These are phyloP conservation scores for Chaetomium globosum DNA, from an alignment of 2,329 filamentous ascomycete species.

Conservation along the genomic window DNA sequence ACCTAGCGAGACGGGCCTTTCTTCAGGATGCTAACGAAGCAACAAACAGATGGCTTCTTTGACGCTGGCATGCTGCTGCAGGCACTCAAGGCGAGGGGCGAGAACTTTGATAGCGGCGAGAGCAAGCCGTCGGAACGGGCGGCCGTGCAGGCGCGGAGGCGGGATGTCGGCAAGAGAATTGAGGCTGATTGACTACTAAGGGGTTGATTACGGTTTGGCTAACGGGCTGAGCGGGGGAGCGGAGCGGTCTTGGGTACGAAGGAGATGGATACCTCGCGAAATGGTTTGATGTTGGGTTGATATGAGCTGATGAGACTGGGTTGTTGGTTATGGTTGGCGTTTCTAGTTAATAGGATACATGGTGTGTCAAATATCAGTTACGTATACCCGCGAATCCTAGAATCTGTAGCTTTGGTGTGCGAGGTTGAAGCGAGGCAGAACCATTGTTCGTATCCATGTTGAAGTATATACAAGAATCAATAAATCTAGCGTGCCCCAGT, in stretches of 20 bases:
- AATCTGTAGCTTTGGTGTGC: neutral
- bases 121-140: slow-evolving; percentile 61
- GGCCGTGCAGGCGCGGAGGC: slow-evolving; percentile 59
- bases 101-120: slow-evolving; percentile 55
- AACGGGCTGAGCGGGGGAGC: neutral
- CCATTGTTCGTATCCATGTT: neutral
- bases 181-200: slow-evolving; percentile 69
- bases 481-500: neutral
- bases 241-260: too few species aligned
- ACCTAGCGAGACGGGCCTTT: too few species aligned
- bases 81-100: slow-evolving; percentile 73
- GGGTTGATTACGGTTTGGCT: neutral
- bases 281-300: neutral
- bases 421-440: neutral
- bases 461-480: neutral
- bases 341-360: neutral
- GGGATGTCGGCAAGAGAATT: slow-evolving; percentile 77
- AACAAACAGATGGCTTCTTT: slow-evolving; percentile 83
- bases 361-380: neutral
- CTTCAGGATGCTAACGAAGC: slow-evolving; percentile 5
- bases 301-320: neutral
- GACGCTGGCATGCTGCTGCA: slow-evolving; percentile 93
- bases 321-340: neutral
- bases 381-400: neutral
- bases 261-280: neutral